Base-by-base conservation (phyloP, 2,329 filamentous ascomycete genomes). In the Metarhizium rileyi region DNA sequence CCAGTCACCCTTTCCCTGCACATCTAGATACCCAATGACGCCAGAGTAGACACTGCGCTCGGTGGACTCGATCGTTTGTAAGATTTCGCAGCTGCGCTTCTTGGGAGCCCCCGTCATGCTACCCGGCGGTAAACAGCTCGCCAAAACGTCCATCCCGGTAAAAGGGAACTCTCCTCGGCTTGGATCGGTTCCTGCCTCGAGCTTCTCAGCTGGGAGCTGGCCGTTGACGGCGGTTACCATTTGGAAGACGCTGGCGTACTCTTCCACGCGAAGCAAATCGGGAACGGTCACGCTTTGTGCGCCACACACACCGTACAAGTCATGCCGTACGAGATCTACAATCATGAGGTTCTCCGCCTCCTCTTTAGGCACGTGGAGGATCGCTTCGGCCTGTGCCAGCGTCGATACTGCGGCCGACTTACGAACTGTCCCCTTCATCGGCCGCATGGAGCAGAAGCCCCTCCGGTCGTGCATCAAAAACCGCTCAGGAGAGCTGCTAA, bases 281-380 rank as follows among this genome's bases (percentile, higher is more conserved):
- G 83, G 80, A 1, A 95, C 89, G 5, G 70, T 65, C 1, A 96
- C 89, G 51, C 79, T 78, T 0, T 82, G 83, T 1, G 85, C 77
- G 5, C 87, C 87, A 53, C 85, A 88, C 8, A 95, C 83, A n/a
- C 84, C 81, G 65, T 94, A 86, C 12, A 97, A 73, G 65, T 97
- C 91, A 62, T 97, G 91, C 0, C 91, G 80, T n/a, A 96, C 93
- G 1, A 97, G 75, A 65, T 97, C 91, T 2, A 95, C 90, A 59
- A 97, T 96, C 93, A 97, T 97, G 23, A 97, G 77, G 61, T 97
- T 97, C 70, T 97, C 91, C 0, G 91, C 91, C 59, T 87, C 83
- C 66, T 97, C 93, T 65, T 97, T 97, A 22, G 87, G 84, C 0
- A 87, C 78, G 50, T 84, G 80, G 14, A 96, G 77, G 36, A 94